These are phyloP conservation scores for Herpetomonas tarakana DNA, from an alignment of 208 protist genomes.

Conservation along the genomic window DNA sequence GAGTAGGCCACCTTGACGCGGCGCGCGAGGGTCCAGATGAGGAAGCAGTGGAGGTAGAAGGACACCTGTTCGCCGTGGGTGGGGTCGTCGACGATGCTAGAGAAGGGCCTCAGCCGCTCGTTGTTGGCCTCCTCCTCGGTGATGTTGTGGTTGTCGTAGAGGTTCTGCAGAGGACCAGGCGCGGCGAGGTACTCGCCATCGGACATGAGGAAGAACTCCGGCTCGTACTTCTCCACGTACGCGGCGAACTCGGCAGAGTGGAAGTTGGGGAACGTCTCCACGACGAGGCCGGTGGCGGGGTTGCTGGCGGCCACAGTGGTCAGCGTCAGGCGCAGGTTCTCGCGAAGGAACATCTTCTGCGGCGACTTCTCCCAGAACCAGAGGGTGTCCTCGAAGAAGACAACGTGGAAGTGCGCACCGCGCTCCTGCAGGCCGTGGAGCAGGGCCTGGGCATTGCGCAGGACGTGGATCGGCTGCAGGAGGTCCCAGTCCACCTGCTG, in stretches of 20 bases:
- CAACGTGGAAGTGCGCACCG: constrained; percentile 78
- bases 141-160: constrained; percentile 49
- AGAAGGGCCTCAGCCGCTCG: constrained; percentile 37
- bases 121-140: constrained; percentile 15
- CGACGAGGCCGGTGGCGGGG: constrained; percentile 27
- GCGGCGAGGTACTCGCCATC: constrained; percentile 85
- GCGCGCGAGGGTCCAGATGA: constrained; percentile 56
- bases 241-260: constrained; percentile 49
- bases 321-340: constrained; percentile 52
- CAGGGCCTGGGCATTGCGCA: constrained; percentile 82
- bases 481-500: constrained; percentile 84
- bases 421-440: constrained; percentile 61
- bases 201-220: constrained; percentile 86
- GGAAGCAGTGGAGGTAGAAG: constrained; percentile 79
- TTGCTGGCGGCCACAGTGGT: constrained; percentile 30
- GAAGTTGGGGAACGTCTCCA: constrained; percentile 73
- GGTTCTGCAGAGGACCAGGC: constrained; percentile 37
- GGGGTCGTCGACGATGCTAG: constrained; percentile 74
- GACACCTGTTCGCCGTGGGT: constrained; percentile 50
- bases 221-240: constrained; percentile 65
- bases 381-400: constrained; percentile 73
- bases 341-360: constrained; percentile 81
- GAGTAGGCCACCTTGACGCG: constrained; percentile 82
- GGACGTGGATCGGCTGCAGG: constrained; percentile 84
- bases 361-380: constrained; percentile 81